Evolutionary conservation across 148 eudicot genomes (phyloP).

Genomic region (Fagopyrum esculentum): DNA sequence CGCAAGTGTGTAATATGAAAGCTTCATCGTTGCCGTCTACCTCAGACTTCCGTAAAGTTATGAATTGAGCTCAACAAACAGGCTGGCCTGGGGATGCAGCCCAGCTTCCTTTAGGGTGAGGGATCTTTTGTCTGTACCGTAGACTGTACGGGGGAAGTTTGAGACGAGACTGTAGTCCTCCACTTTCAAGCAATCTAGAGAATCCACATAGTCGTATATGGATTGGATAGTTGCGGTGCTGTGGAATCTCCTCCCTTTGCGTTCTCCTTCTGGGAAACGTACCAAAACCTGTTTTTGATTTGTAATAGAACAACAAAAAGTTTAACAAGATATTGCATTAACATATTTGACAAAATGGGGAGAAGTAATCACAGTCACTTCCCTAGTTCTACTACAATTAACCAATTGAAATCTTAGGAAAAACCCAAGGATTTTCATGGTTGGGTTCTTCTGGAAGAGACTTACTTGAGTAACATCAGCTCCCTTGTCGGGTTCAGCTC

Average conservation of each 20-base stretch:
- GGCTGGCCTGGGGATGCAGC: constrained; percentile 94
- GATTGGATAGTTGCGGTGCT: constrained; percentile 61
- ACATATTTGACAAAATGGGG: neutral
- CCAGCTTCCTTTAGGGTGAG: constrained; percentile 80
- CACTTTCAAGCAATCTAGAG: constrained; percentile 64
- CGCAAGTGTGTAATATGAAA: neutral
- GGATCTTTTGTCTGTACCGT: constrained; percentile 61
- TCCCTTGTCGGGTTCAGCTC: constrained; percentile 92
- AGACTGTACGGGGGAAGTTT: constrained; percentile 84
- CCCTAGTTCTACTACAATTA: neutral
- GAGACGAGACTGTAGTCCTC: constrained; percentile 77
- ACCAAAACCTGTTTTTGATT: constrained; percentile 64
- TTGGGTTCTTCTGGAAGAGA: neutral
- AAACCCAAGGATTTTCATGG: neutral
- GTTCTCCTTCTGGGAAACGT: constrained; percentile 80
- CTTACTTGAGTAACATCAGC: constrained; percentile 89
- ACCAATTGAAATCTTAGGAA: neutral
- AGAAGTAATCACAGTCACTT: neutral
- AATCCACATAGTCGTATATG: constrained; percentile 87
- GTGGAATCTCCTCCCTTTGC: constrained; percentile 77
- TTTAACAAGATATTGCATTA: neutral
- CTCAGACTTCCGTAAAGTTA: constrained; percentile 14
- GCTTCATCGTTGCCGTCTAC: constrained; percentile 9
- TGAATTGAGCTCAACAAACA: constrained; percentile 74
- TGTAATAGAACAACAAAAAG: neutral